Evolutionary conservation across 371 early-diverging fungal genomes (phyloP), one percentile per base, ranked within the genome.

Genomic region (Smittium mucronatum): DNA sequence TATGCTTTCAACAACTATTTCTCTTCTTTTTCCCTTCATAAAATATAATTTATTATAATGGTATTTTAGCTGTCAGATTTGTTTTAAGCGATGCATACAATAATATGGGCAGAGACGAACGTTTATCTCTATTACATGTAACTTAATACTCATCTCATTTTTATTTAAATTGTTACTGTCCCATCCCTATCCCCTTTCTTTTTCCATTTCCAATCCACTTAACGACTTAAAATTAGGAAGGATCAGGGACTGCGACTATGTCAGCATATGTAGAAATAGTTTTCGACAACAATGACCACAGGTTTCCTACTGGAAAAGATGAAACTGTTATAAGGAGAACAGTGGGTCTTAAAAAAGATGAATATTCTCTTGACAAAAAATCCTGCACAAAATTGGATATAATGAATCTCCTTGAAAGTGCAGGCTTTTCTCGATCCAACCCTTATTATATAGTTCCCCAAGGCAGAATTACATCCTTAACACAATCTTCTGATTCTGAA

Each of bases 361-460:
- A 99, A 81, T 99, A 96, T 78, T 91, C 94, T 17, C 75, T 99
- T 33, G 98, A 99, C 79, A 84, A 85, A 66, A 97, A 95, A 76
- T 87, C 74, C 63, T 69, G 73, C 73, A 95, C 92, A 63, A 94
- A 92, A 81, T 72, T 87, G 34, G 99, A 99, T 72, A 91, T 99
- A 17, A 84, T 87, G 83, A 95, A 90, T 73, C 79, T 99, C 70
- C 84, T 99, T 28, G 98, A 99, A 78, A 92, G 89, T 78, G 96
- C 98, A 28, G 99, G 99, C 0, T 94, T 99, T 71, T 93, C 97
- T n/a, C 82, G 91, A 34, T 93, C 97, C 25, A 98, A 98, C 75
- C 98, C 99, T 16, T 98, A 98, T 79, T 98, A 97, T 74, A 95
- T 99, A 78, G 98, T 99, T 2, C 97, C 96, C n/a, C 99, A 99